Conservation (phyloP, 208 protist genomes). For the Leishmania major region DNA sequence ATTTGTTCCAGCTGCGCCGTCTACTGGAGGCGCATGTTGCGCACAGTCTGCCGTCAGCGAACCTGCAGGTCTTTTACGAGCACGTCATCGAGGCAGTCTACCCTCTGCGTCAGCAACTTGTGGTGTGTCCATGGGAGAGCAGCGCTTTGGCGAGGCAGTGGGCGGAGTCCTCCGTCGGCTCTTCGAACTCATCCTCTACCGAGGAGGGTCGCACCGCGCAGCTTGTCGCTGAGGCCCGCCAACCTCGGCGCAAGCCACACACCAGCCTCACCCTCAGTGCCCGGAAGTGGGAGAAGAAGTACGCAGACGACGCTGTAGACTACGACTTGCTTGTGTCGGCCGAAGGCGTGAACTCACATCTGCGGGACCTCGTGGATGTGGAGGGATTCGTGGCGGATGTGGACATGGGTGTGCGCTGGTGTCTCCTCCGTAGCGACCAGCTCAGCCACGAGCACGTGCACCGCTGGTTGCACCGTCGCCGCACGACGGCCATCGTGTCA, state of each 20-base stretch:
- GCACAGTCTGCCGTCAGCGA: constrained; percentile 44
- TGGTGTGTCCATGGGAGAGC: constrained; percentile 56
- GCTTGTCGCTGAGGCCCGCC: constrained; percentile 12
- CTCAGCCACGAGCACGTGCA: constrained; percentile 77
- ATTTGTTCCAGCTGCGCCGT: constrained; percentile 62
- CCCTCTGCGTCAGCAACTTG: constrained; percentile 75
- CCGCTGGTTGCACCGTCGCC: constrained; percentile 79
- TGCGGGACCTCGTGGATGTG: constrained; percentile 84
- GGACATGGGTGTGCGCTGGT: constrained; percentile 82
- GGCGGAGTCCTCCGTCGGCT: neutral
- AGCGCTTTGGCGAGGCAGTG: constrained; percentile 30
- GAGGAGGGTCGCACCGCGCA: constrained; percentile 16
- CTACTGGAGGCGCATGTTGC: constrained; percentile 63
- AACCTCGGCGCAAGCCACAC: constrained; percentile 23
- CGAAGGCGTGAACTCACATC: constrained; percentile 79
- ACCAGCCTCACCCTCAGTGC: constrained; percentile 81
- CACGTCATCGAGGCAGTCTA: constrained; percentile 84
- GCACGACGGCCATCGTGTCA: constrained; percentile 29
- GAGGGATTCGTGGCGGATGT: constrained; percentile 80
- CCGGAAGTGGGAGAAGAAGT: constrained; percentile 75
- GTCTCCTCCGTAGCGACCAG: constrained; percentile 46
- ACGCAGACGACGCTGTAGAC: constrained; percentile 65
- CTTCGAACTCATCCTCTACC: neutral
- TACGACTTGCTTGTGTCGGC: constrained; percentile 87
- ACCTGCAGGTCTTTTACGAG: constrained; percentile 77